Evolutionary conservation across 305 asterid genomes (phyloP), one percentile per base, ranked within the genome.

Genomic region (Caryopteris hybrid): DNA sequence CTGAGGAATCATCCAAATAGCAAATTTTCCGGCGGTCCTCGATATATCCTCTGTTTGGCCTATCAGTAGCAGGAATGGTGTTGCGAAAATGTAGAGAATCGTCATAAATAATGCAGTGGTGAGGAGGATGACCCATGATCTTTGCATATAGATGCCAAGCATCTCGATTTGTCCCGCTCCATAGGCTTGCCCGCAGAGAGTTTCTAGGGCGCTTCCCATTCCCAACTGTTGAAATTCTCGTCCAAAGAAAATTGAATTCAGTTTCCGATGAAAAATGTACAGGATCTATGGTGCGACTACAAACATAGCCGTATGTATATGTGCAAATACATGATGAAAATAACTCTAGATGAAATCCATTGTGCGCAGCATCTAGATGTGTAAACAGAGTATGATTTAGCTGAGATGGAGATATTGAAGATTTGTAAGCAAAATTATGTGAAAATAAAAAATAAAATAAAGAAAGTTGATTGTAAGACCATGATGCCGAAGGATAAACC

Each of bases 1-100:
- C 66, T 81, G 87, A 3, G 87, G 91, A n/a, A 83, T 83, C 87
- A 85, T 81, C 87, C 84, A 85, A 2, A 75, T 0, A 2, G 91
- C 74, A 8, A 79, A 42, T 2, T 60, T 75, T 0, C 89, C 91
- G 0, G 89, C 87, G 21, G 76, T 61, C 4, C 47, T 48, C 0
- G 87, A 81, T 33, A 85, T 83, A 0, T 76, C 83, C 58, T 74
- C 73, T 17, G 76, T 59, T 22, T 85, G 87, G 8, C 84, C 84
- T 12, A 85, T 77, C 2, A 81, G 20, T 5, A 31, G 46, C 23
- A 83, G 31, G 12, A 85, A 50, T 1, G 79, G 83, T 0, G 38
- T 1, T 0, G 86, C 80, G 60, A 85, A 85, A 1, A 79, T 69
- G 58, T 83, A 85, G 16, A 81, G 39, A n/a, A 79, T 43, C 75